Evolutionary conservation across 768 basidiomycete genomes (phyloP).

Genomic region (Sarcomyxa edulis): DNA sequence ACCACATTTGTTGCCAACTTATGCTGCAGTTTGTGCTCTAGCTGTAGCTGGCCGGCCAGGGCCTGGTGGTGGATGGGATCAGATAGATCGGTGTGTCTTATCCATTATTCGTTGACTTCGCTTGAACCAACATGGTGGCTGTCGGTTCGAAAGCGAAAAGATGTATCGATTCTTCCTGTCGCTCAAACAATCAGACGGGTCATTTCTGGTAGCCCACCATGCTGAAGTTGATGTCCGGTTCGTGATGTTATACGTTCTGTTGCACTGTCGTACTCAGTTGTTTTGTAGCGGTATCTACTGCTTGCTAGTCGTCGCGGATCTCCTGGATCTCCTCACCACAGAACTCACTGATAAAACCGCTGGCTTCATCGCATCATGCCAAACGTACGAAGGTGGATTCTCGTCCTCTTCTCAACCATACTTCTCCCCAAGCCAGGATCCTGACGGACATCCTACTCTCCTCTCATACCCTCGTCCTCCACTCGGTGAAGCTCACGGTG

Average conservation of each 20-base stretch:
- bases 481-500: slow-evolving; percentile 95
- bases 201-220: slow-evolving; percentile 82
- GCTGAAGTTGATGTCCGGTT: slow-evolving; percentile 95
- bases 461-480: slow-evolving; percentile 55
- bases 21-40: slow-evolving; percentile 79
- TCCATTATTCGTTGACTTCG: background rate
- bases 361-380: slow-evolving; percentile 81
- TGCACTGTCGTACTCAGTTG: no score
- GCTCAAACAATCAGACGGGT: slow-evolving; percentile 88
- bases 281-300: slow-evolving; percentile 84
- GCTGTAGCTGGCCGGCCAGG: slow-evolving; percentile 78
- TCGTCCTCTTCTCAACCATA: slow-evolving; percentile 74
- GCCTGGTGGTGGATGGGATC: slow-evolving; percentile 76
- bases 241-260: no score
- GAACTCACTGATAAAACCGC: slow-evolving; percentile 75
- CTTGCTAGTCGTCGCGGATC: slow-evolving; percentile 73
- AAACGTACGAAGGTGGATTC: slow-evolving; percentile 98
- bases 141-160: slow-evolving; percentile 45
- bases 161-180: slow-evolving; percentile 90
- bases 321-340: slow-evolving; percentile 85
- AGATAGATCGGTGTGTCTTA: slow-evolving; percentile 70
- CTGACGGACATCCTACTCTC: slow-evolving; percentile 15
- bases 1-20: slow-evolving; percentile 85
- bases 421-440: slow-evolving; percentile 26
- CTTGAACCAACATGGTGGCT: background rate